Percentiles rank a stretch among this genome's conserved stretches.
phyloP scores from a whole-genome alignment of 768 basidiomycete genomes.

The Phanerochaete sordida region DNA sequence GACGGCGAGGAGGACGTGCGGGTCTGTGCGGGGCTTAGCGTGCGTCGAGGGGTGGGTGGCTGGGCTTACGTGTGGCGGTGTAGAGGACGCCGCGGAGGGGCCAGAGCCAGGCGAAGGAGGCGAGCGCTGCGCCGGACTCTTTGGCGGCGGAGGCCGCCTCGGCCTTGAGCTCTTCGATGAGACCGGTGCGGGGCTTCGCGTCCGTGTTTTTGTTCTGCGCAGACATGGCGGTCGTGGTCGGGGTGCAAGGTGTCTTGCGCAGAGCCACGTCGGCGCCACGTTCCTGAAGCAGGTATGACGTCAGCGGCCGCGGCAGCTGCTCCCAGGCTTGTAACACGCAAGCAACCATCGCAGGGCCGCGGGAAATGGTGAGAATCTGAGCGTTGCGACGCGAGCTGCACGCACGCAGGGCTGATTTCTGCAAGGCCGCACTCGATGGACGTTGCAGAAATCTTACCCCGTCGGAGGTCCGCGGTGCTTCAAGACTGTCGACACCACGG shows the following conservation, averaged over 20 bases:
- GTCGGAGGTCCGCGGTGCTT: too few species aligned
- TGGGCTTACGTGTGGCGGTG: conserved; percentile 19
- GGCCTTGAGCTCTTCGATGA: conserved; percentile 9
- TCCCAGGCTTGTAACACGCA: background rate
- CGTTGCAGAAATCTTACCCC: too few species aligned
- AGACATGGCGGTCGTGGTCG: background rate
- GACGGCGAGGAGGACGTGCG: conserved; percentile 22
- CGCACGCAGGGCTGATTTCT: too few species aligned
- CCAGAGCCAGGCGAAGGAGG: conserved; percentile 28
- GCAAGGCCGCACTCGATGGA: too few species aligned
- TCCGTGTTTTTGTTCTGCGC: background rate
- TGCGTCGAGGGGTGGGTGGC: background rate
- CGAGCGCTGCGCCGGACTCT: conserved; percentile 14
- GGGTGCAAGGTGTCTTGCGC: background rate
- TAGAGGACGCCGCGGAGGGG: conserved; percentile 26
- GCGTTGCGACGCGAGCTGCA: background rate
- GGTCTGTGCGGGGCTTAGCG: conserved; percentile 13
- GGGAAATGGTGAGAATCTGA: background rate
- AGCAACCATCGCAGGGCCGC: background rate
- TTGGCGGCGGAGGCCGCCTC: conserved; percentile 14
- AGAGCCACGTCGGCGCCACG: background rate
- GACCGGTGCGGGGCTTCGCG: background rate
- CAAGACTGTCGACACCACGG: too few species aligned
- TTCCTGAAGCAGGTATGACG: background rate
- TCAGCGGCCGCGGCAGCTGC: background rate